Percentiles rank a stretch among this genome's conserved stretches.
Conservation (phyloP, 192 early-diverging fungal species). For the Dissophora ornata region DNA sequence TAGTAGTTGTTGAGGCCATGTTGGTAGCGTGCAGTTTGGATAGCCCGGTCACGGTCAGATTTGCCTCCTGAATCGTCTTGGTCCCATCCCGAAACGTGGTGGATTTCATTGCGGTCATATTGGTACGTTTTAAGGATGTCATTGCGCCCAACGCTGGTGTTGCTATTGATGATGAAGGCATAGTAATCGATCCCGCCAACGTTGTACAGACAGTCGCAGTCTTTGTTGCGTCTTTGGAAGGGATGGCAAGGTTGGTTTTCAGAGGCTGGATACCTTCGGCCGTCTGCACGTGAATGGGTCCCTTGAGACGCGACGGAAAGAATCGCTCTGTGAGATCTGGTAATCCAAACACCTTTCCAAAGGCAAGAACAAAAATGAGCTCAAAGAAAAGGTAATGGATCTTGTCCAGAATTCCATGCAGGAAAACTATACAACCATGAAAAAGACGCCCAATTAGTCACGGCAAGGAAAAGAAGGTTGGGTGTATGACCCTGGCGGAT, state of each 20-base stretch:
- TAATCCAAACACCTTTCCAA: slow-evolving; percentile 44
- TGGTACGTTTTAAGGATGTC: neutral
- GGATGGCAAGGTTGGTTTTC: slow-evolving; percentile 30
- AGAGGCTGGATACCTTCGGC: slow-evolving; percentile 27
- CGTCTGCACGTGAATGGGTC: slow-evolving; percentile 16
- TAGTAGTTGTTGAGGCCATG: neutral
- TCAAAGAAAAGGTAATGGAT: slow-evolving; percentile 49
- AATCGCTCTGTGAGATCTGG: slow-evolving; percentile 41
- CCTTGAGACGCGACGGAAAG: slow-evolving; percentile 12
- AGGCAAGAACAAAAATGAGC: slow-evolving; percentile 48
- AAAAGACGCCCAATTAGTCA: no score
- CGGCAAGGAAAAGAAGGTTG: no score
- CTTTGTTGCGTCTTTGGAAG: slow-evolving; percentile 2
- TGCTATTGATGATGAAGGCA: neutral
- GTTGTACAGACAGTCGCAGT: slow-evolving; percentile 1
- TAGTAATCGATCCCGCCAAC: neutral
- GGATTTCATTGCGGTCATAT: neutral
- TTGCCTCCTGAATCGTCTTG: slow-evolving; percentile 2
- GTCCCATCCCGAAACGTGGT: slow-evolving; percentile 4
- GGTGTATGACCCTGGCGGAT: no score
- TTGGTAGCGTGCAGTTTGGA: no score
- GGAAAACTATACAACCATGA: slow-evolving; percentile 17
- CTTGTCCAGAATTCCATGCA: slow-evolving; percentile 40
- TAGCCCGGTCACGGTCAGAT: neutral
- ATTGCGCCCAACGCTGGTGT: neutral